phyloP scores from a whole-genome alignment of 2,329 filamentous ascomycete genomes.

The Neurospora sp. region DNA sequence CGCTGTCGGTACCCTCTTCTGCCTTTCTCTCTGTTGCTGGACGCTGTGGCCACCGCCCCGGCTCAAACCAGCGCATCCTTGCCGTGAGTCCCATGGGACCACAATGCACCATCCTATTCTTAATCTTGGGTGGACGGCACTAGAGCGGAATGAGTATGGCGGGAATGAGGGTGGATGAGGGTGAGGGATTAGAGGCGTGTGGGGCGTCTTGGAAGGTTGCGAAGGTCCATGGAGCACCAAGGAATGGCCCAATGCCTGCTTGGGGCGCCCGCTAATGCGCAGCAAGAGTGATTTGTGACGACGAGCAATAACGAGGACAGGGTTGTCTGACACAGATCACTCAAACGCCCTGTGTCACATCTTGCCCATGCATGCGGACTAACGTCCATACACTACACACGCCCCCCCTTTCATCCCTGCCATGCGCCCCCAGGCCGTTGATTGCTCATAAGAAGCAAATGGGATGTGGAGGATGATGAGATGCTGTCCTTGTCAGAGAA shows the following conservation, averaged over 20 bases:
- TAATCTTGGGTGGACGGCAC: slow-evolving; percentile 22
- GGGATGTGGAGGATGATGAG: background rate
- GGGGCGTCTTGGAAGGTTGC: slow-evolving; percentile 2
- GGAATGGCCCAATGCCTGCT: slow-evolving; percentile 18
- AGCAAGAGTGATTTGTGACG: slow-evolving; percentile 30
- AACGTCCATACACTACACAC: slow-evolving; percentile 6
- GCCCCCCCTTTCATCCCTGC: slow-evolving; percentile 7
- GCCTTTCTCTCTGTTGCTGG: background rate
- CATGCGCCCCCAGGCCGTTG: slow-evolving; percentile 3
- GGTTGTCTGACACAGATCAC: slow-evolving; percentile 36
- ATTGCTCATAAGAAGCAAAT: background rate
- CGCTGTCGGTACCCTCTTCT: background rate
- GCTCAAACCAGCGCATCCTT: slow-evolving; percentile 19
- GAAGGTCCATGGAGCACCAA: slow-evolving; percentile 10
- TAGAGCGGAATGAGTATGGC: slow-evolving; percentile 23
- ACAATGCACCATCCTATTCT: slow-evolving; percentile 35
- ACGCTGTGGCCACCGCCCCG: slow-evolving; percentile 5
- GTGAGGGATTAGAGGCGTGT: slow-evolving; percentile 14
- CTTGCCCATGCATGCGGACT: slow-evolving; percentile 5
- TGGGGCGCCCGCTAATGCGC: slow-evolving; percentile 17
- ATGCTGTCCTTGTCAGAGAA: background rate
- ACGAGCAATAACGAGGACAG: slow-evolving; percentile 40
- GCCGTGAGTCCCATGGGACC: slow-evolving; percentile 17
- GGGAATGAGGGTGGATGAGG: slow-evolving; percentile 15
- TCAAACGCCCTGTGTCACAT: slow-evolving; percentile 17